phyloP scores from a whole-genome alignment of 2,329 filamentous ascomycete genomes.

The Aureobasidium lini region DNA sequence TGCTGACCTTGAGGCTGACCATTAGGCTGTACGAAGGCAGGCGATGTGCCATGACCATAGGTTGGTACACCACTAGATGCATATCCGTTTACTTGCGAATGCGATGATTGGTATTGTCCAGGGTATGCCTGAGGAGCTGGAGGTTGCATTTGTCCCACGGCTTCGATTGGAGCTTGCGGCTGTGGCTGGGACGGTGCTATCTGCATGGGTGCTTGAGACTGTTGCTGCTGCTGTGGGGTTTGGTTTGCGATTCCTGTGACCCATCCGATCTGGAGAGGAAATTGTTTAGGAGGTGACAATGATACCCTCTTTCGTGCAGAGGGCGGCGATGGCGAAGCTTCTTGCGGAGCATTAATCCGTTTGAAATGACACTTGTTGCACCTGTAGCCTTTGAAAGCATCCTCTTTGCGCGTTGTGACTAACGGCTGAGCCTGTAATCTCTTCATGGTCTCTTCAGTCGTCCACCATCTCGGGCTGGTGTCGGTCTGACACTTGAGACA shows the following conservation, averaged over 20 bases:
- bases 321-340: slow-evolving; percentile 17
- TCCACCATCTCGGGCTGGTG: slow-evolving; percentile 57
- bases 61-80: neutral
- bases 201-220: neutral
- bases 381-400: slow-evolving; percentile 26
- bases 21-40: neutral
- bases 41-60: neutral
- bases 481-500: slow-evolving; percentile 50
- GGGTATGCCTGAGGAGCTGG: slow-evolving; percentile 16
- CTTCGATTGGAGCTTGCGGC: slow-evolving; percentile 19
- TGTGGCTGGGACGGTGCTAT: neutral
- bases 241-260: slow-evolving; percentile 6
- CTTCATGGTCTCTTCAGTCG: slow-evolving; percentile 1
- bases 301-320: slow-evolving; percentile 16
- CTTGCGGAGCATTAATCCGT: slow-evolving; percentile 32
- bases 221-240: neutral
- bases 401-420: neutral
- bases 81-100: slow-evolving; percentile 2
- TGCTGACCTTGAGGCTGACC: neutral
- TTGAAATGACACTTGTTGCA: slow-evolving; percentile 45
- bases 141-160: slow-evolving; percentile 14
- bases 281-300: slow-evolving; percentile 22
- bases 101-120: slow-evolving; percentile 16
- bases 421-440: neutral
- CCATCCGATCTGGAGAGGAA: slow-evolving; percentile 20